phyloP scores from a whole-genome alignment of 2,329 filamentous ascomycete genomes.

The Thelonectria blattea region DNA sequence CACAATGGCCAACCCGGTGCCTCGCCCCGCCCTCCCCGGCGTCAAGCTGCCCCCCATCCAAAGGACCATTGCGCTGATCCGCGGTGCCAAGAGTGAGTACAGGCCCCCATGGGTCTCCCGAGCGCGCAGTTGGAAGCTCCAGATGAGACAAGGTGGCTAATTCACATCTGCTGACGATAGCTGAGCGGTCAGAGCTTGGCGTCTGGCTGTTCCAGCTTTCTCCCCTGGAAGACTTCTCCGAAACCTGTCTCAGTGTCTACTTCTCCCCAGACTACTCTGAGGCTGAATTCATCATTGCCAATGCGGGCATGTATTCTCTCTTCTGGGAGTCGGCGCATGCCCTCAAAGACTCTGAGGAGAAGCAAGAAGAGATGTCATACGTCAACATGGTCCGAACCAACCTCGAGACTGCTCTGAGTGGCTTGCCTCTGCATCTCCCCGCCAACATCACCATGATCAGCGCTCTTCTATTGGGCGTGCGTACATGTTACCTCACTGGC shows the following conservation, averaged over 20 bases:
- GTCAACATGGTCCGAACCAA: constrained; percentile 37
- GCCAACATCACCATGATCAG: constrained; percentile 38
- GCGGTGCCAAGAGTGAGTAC: constrained; percentile 29
- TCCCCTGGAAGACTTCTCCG: constrained; percentile 39
- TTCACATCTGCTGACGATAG: constrained; percentile 7
- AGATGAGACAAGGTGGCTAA: background rate
- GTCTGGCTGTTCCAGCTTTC: constrained; percentile 41
- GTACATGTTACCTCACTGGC: background rate
- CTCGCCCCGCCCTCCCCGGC: constrained; percentile 30
- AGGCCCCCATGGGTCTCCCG: background rate
- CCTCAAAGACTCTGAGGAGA: constrained; percentile 22
- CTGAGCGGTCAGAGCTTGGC: constrained; percentile 30
- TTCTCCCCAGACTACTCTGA: constrained; percentile 42
- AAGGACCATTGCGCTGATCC: constrained; percentile 30
- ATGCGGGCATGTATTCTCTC: constrained; percentile 41
- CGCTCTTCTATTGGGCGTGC: constrained; percentile 35
- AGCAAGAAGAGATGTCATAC: constrained; percentile 35
- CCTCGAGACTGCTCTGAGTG: constrained; percentile 41
- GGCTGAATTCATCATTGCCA: constrained; percentile 43
- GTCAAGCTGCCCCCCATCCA: constrained; percentile 35
- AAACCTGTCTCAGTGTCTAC: constrained; percentile 43
- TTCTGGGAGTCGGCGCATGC: constrained; percentile 34
- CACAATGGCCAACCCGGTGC: constrained; percentile 28
- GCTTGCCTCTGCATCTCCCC: constrained; percentile 42
- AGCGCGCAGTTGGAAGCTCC: background rate